A percentile compares a stretch with the other conserved stretches of the same genome.
Conservation (phyloP, 2,329 filamentous ascomycete species). For the Microascus cirrosus region DNA sequence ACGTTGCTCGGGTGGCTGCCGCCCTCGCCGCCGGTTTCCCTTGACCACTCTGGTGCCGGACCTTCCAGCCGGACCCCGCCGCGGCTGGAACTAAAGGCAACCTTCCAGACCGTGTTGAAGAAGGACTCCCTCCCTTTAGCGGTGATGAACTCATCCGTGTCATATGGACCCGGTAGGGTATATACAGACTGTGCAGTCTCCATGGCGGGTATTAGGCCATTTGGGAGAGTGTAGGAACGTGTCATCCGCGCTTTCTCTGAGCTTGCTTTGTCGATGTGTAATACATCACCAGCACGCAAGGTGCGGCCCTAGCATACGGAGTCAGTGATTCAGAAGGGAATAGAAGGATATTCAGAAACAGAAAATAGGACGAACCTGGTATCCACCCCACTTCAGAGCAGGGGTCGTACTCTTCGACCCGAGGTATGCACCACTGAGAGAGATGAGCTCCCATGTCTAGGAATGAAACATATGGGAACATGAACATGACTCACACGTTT, state of each 20-base stretch:
- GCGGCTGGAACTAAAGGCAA: conserved; percentile 49
- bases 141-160: conserved; percentile 17
- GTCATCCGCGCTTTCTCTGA: conserved; percentile 3
- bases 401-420: conserved; percentile 49
- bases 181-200: conserved; percentile 10
- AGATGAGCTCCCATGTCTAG: background rate
- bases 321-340: background rate
- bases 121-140: conserved; percentile 43
- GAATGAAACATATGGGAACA: too few relatives aligned
- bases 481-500: conserved; percentile 18
- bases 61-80: conserved; percentile 50
- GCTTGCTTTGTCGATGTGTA: conserved; percentile 23
- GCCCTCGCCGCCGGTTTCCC: conserved; percentile 49
- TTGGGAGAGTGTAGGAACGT: conserved; percentile 4
- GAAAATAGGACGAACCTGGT: conserved; percentile 22
- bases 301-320: conserved; percentile 26
- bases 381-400: conserved; percentile 45
- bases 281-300: conserved; percentile 39
- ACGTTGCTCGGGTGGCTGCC: conserved; percentile 51
- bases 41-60: conserved; percentile 45
- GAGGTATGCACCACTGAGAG: conserved; percentile 34
- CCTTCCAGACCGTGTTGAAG: conserved; percentile 45
- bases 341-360: background rate
- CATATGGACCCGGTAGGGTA: conserved; percentile 19
- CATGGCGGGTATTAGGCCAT: conserved; percentile 5